Conservation (phyloP, 1,139 yeast species). For the Yamadazyma jaroonii region DNA sequence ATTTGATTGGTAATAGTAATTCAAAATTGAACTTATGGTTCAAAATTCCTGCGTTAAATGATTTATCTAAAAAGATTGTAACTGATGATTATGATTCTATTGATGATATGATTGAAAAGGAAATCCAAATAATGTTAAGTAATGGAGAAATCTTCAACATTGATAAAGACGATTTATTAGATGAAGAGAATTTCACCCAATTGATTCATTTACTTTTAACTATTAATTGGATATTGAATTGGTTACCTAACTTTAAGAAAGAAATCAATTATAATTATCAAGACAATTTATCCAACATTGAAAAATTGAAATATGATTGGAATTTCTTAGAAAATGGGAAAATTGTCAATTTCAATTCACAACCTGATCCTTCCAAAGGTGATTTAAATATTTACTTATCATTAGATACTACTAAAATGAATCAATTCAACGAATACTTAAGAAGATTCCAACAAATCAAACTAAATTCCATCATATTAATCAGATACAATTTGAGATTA, state of each 20-base stretch:
- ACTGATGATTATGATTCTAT: conserved; percentile 11
- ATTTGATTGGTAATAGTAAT: conserved; percentile 25
- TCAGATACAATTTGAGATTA: conserved; percentile 66
- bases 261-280: conserved; percentile 34
- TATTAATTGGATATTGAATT: conserved; percentile 45
- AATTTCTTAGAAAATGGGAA: conserved; percentile 50
- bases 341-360: conserved; percentile 13
- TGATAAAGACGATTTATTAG: conserved; percentile 41
- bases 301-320: conserved; percentile 54
- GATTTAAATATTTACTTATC: conserved; percentile 34
- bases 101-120: conserved; percentile 24
- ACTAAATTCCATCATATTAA: conserved; percentile 48
- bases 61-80: conserved; percentile 29
- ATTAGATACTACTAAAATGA: conserved; percentile 33
- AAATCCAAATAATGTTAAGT: conserved; percentile 33
- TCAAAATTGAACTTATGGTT: conserved; percentile 36
- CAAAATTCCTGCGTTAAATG: conserved; percentile 32
- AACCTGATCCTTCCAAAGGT: conserved; percentile 12
- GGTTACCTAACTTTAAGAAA: conserved; percentile 55
- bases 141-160: conserved; percentile 26
- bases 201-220: conserved; percentile 49
- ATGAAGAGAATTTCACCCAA: conserved; percentile 45
- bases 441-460: conserved; percentile 45
- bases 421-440: conserved; percentile 49
- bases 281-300: conserved; percentile 35